Conservation (phyloP, 495 filamentous ascomycete species). For the Penicillium paradoxum region DNA sequence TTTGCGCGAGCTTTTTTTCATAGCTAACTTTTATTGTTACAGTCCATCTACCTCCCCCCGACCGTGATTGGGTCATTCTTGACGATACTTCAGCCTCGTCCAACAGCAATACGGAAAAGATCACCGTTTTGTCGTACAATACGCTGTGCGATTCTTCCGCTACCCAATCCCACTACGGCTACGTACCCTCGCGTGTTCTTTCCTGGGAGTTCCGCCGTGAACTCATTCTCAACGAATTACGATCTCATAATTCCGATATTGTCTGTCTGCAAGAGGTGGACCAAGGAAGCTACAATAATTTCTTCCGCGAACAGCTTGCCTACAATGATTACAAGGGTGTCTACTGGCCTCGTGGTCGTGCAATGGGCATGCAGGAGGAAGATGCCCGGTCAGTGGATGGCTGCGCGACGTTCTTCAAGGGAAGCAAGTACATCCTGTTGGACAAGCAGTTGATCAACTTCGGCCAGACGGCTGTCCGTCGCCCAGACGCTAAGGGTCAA, state of each 20-base stretch:
- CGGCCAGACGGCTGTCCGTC: slow-evolving; percentile 81
- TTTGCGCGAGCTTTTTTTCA: slow-evolving; percentile 10
- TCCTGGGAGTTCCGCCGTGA: slow-evolving; percentile 82
- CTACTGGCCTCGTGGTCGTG: slow-evolving; percentile 80
- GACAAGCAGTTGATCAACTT: slow-evolving; percentile 94
- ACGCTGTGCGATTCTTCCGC: slow-evolving; percentile 90
- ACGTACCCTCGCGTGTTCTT: slow-evolving; percentile 71
- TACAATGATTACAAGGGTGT: slow-evolving; percentile 87
- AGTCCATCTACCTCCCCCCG: slow-evolving; percentile 63
- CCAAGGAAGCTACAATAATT: slow-evolving; percentile 81
- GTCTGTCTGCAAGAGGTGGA: slow-evolving; percentile 92
- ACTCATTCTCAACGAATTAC: slow-evolving; percentile 73
- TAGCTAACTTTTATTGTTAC: slow-evolving; percentile 7
- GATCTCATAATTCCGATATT: slow-evolving; percentile 77
- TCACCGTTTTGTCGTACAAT: slow-evolving; percentile 88
- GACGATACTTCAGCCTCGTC: slow-evolving; percentile 50
- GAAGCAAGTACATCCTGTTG: slow-evolving; percentile 81
- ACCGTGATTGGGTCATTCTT: slow-evolving; percentile 64
- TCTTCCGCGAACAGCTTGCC: slow-evolving; percentile 75
- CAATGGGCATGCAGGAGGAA: slow-evolving; percentile 84
- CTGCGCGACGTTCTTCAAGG: slow-evolving; percentile 94
- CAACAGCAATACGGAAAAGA: slow-evolving; percentile 46
- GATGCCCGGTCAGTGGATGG: slow-evolving; percentile 86
- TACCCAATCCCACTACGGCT: slow-evolving; percentile 78
- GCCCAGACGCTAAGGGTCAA: slow-evolving; percentile 90